These are phyloP conservation scores for Taphrina deformans DNA, from an alignment of 1,139 yeast species.

Conservation along the genomic window DNA sequence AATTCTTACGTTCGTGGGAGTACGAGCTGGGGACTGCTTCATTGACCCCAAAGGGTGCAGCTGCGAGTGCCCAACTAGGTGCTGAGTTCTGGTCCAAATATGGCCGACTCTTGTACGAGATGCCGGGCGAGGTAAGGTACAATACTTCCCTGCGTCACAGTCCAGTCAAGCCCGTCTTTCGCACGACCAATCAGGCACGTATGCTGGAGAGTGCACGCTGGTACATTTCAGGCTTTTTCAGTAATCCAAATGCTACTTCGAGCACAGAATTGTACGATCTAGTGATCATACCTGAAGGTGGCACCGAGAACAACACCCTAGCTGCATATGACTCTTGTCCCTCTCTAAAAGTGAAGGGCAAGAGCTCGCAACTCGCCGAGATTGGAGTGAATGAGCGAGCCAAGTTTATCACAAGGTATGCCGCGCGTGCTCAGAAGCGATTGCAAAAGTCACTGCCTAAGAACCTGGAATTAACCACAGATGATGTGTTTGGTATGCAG, in stretches of 20 bases:
- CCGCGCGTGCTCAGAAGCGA: conserved; percentile 7
- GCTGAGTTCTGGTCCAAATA: conserved; percentile 5
- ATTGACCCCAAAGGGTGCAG: conserved; percentile 1
- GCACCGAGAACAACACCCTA: background rate
- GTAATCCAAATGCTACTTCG: background rate
- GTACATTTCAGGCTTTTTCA: conserved; percentile 4
- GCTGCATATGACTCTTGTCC: conserved; percentile 12
- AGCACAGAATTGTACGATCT: conserved; percentile 3
- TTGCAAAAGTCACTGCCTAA: conserved; percentile 1
- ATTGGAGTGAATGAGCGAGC: background rate
- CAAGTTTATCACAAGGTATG: background rate
- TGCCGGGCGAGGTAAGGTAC: background rate
- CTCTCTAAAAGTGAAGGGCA: background rate
- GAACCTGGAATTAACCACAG: conserved; percentile 44
- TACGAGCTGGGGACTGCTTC: conserved; percentile 1
- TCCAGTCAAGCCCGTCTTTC: conserved; percentile 6
- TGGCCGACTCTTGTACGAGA: conserved; percentile 4
- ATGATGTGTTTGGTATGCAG: conserved; percentile 50
- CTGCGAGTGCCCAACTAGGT: conserved; percentile 3
- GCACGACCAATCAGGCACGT: conserved; percentile 7
- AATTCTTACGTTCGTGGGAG: background rate
- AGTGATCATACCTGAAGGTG: conserved; percentile 5
- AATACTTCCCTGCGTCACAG: background rate
- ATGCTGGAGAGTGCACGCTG: conserved; percentile 7
- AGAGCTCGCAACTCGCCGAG: background rate